Base-by-base conservation (phyloP, 768 basidiomycete genomes). In the Collybia mongolica region DNA sequence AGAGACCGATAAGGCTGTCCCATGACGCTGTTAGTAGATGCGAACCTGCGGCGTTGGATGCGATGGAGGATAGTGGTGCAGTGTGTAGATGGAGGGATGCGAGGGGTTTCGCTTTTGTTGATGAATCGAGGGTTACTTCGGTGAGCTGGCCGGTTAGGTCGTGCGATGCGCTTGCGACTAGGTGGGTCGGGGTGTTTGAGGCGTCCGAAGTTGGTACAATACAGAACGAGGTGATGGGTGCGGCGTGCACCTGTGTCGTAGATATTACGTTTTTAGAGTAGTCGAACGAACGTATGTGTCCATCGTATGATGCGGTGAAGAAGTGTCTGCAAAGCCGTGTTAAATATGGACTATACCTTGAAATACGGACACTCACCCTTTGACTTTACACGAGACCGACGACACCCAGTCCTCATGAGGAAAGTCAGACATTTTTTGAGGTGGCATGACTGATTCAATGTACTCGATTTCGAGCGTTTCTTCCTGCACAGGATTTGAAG, bases 371-470 rank as follows among this genome's bases (percentile, higher is more conserved):
- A 58, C 65, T 39, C 53, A 88, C 86, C 79, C 79, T 52, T 72
- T 70, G 42, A 81, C 61, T 54, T 75, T 66, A 62, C 82, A 86
- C 5, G 82, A 84, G 17, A 92, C 79, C 14, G 85, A 84, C 1
- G 92, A 93, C 0, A 97, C 89, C 96, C 96, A 98, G 55, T 98
- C 94, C 46, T 98, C 88, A 54, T 93, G 90, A 1, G 90, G 86
- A 46, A 93, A 72, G 42, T 86, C 78, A 0, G 86, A 80, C 67
- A 93, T 80, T 54, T 85, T 83, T 63, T 91, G 81, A 0, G 93
- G 94, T 0, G 94, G 93, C 65, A 96, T 74, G 1, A 95, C 77
- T 14, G 88, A 90, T 67, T 93, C 86, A 50, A 97, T 84, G 70
- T 96, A 96, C 67, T 96, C 93, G 39, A 97, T 82, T 61, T 95